These are phyloP conservation scores for Metschnikowia hibisci DNA, from an alignment of 805 yeast species.

Conservation along the genomic window DNA sequence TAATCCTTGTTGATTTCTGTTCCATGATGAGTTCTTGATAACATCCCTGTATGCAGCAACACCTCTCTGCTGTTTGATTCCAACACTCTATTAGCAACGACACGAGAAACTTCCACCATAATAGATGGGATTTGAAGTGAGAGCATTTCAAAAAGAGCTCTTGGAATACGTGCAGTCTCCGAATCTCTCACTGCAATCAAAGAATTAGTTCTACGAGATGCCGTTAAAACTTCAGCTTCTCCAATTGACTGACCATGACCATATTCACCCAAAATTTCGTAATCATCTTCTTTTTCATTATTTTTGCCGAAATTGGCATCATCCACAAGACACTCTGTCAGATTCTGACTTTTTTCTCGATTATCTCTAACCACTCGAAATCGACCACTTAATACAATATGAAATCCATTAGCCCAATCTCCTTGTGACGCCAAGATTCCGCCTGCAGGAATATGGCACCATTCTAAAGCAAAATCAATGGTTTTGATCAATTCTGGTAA, in stretches of 20 bases:
- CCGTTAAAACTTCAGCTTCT: slow-evolving; percentile 89
- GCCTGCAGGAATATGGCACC: slow-evolving; percentile 92
- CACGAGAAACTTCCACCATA: slow-evolving; percentile 82
- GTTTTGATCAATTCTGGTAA: slow-evolving; percentile 64
- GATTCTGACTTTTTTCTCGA: slow-evolving; percentile 11
- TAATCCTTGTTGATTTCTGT: slow-evolving; percentile 45
- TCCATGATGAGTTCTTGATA: background rate
- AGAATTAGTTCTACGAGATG: slow-evolving; percentile 62
- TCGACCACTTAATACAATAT: slow-evolving; percentile 84
- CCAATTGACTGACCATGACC: slow-evolving; percentile 96
- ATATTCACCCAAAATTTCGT: slow-evolving; percentile 60
- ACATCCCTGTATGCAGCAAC: slow-evolving; percentile 24
- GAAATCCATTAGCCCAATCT: slow-evolving; percentile 85
- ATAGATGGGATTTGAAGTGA: slow-evolving; percentile 84
- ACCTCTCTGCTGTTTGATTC: slow-evolving; percentile 18
- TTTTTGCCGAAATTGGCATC: slow-evolving; percentile 15
- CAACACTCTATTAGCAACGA: slow-evolving; percentile 66
- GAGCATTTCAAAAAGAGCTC: slow-evolving; percentile 79
- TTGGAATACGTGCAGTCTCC: slow-evolving; percentile 89
- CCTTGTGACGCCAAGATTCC: slow-evolving; percentile 75
- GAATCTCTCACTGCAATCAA: slow-evolving; percentile 88
- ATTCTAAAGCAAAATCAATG: slow-evolving; percentile 88
- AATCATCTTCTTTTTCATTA: slow-evolving; percentile 19
- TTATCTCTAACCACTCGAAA: slow-evolving; percentile 54
- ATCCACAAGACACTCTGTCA: slow-evolving; percentile 17